phyloP scores from a whole-genome alignment of 2,329 filamentous ascomycete species.

The Hypoxylon sp. region DNA sequence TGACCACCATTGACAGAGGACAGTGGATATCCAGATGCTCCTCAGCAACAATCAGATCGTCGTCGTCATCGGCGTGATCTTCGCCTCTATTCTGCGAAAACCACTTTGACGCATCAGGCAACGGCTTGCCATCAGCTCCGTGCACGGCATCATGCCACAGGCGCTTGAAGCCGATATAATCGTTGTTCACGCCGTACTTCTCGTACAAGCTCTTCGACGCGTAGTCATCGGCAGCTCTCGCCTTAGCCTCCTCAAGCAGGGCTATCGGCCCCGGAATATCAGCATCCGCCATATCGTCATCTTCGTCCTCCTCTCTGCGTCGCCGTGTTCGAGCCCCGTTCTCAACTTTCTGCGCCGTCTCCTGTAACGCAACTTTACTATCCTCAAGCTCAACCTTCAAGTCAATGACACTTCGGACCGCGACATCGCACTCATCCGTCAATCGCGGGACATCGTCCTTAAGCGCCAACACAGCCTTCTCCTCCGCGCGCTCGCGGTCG shows the following conservation, averaged over 20 bases:
- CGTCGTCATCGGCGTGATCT: slow-evolving; percentile 66
- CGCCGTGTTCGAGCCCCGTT: slow-evolving; percentile 33
- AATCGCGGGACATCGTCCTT: slow-evolving; percentile 58
- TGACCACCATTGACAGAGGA: slow-evolving; percentile 74
- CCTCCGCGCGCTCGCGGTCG: slow-evolving; percentile 55
- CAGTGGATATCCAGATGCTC: slow-evolving; percentile 76
- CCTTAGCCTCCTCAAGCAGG: slow-evolving; percentile 55
- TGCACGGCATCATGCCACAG: slow-evolving; percentile 68
- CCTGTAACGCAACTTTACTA: slow-evolving; percentile 56
- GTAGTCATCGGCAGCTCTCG: slow-evolving; percentile 60
- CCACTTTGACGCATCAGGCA: slow-evolving; percentile 68
- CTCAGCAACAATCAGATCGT: slow-evolving; percentile 76
- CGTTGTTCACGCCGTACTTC: slow-evolving; percentile 69
- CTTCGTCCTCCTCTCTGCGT: slow-evolving; percentile 44
- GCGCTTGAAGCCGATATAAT: slow-evolving; percentile 71
- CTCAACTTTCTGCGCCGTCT: slow-evolving; percentile 53
- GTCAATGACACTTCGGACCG: slow-evolving; percentile 65
- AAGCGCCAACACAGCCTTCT: slow-evolving; percentile 57
- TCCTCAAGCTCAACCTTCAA: slow-evolving; percentile 64
- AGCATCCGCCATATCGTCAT: slow-evolving; percentile 47
- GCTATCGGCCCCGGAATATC: slow-evolving; percentile 51
- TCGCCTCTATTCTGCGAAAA: slow-evolving; percentile 61
- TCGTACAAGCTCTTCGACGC: slow-evolving; percentile 57
- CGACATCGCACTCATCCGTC: slow-evolving; percentile 61
- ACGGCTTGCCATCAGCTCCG: slow-evolving; percentile 62